phyloP scores from a whole-genome alignment of 1,284 basidiomycete genomes.

The Ganoderma meredithae region DNA sequence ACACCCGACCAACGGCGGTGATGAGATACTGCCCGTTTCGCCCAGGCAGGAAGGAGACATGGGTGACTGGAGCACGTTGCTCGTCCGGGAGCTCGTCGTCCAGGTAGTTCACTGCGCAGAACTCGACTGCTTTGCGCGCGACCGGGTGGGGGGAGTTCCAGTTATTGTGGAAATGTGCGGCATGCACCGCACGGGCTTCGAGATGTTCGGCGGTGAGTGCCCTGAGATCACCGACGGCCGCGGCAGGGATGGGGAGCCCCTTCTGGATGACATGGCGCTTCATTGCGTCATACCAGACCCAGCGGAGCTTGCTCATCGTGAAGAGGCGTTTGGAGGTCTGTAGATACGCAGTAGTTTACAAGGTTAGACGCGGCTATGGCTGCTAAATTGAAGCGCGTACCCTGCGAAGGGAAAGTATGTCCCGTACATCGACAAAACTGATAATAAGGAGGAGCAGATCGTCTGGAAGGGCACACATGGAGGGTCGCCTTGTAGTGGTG shows the following conservation, averaged over 20 bases:
- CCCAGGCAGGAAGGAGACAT: conserved; percentile 45
- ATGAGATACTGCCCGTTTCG: conserved; percentile 44
- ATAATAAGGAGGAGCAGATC: conserved; percentile 47
- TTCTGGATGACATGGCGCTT: conserved; percentile 44
- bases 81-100: conserved; percentile 27
- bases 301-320: conserved; percentile 44
- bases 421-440: conserved; percentile 42
- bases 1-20: conserved; percentile 37
- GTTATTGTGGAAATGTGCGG: conserved; percentile 46
- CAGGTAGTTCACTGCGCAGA: conserved; percentile 33
- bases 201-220: conserved; percentile 44
- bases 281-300: conserved; percentile 48
- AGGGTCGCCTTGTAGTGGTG: conserved; percentile 15
- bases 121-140: conserved; percentile 37
- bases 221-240: conserved; percentile 37
- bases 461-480: conserved; percentile 40
- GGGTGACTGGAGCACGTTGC: conserved; percentile 35
- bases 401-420: conserved; percentile 45
- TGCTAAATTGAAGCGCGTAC: conserved; percentile 33
- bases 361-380: conserved; percentile 12
- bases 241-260: conserved; percentile 45
- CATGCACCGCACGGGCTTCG: conserved; percentile 46
- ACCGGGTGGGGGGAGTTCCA: conserved; percentile 44
- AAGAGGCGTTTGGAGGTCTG: conserved; percentile 45
- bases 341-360: background rate